Percentiles rank a stretch among this genome's conserved stretches.
These are phyloP conservation scores for Hypoxylon subgilvum DNA, from an alignment of 495 filamentous ascomycete genomes.

Conservation along the genomic window DNA sequence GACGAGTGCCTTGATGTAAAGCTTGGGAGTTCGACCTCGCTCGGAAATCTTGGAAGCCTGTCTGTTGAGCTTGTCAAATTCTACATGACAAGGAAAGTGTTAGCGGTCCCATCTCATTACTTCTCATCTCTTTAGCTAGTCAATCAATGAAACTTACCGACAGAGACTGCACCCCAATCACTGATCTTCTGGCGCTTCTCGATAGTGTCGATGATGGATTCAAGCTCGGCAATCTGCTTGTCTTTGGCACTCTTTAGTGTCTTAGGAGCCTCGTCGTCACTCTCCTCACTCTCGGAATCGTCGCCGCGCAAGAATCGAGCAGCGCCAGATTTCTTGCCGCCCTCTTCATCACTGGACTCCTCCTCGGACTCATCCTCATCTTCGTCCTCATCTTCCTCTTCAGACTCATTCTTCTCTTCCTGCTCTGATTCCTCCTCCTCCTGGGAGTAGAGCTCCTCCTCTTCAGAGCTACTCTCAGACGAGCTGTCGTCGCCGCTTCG, in stretches of 20 bases:
- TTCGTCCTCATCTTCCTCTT: slow-evolving; percentile 53
- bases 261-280: slow-evolving; percentile 79
- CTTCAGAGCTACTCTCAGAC: slow-evolving; percentile 79
- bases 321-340: slow-evolving; percentile 66
- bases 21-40: slow-evolving; percentile 78
- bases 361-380: slow-evolving; percentile 64
- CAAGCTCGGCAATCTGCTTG: slow-evolving; percentile 92
- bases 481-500: slow-evolving; percentile 90
- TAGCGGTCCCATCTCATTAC: too few species aligned
- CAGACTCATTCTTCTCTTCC: slow-evolving; percentile 59
- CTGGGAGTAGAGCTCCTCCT: slow-evolving; percentile 86
- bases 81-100: slow-evolving; percentile 49
- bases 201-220: slow-evolving; percentile 83
- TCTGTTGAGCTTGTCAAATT: slow-evolving; percentile 97
- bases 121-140: too few species aligned
- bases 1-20: slow-evolving; percentile 89
- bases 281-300: slow-evolving; percentile 78
- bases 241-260: slow-evolving; percentile 97
- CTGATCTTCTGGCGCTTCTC: slow-evolving; percentile 97
- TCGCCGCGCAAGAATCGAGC: slow-evolving; percentile 80
- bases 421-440: slow-evolving; percentile 68
- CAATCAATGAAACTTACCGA: slow-evolving; percentile 64
- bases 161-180: slow-evolving; percentile 92
- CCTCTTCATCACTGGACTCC: slow-evolving; percentile 68
- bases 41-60: slow-evolving; percentile 80